Percentiles rank a stretch among this genome's conserved stretches.
Conservation (phyloP, 2,329 filamentous ascomycete species). For the Sporothrix pseudoabietina region DNA sequence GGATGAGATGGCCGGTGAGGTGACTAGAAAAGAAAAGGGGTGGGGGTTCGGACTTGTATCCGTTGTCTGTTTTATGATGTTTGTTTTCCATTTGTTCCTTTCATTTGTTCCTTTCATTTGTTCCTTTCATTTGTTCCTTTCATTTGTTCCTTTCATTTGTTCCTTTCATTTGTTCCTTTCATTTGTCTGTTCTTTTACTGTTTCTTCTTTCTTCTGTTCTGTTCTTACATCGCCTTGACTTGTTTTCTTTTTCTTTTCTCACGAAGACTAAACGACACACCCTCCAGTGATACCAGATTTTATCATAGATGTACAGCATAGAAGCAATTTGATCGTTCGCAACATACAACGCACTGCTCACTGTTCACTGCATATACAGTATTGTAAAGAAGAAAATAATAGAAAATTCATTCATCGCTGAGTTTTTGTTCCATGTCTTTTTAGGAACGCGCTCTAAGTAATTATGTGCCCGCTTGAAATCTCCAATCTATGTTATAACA, state of each 20-base stretch:
- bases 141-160: background rate
- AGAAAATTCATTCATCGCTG: conserved; percentile 24
- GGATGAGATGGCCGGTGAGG: background rate
- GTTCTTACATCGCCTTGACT: background rate
- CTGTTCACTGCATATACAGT: background rate
- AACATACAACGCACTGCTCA: background rate
- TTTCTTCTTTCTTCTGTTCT: background rate
- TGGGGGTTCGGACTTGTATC: background rate
- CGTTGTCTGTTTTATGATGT: background rate
- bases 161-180: background rate
- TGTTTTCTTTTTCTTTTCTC: background rate
- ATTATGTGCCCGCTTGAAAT: conserved; percentile 13
- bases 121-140: background rate
- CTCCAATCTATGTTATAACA: conserved; percentile 22
- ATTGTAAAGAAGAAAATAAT: background rate
- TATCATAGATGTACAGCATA: conserved; percentile 10
- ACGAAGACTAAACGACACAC: conserved; percentile 16
- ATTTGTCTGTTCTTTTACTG: background rate
- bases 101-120: background rate
- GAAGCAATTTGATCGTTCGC: conserved; percentile 3
- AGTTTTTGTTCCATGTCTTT: background rate
- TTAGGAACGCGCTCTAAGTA: conserved; percentile 2
- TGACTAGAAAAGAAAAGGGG: background rate
- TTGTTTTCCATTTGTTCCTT: background rate
- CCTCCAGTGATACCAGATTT: conserved; percentile 14